phyloP scores from a whole-genome alignment of 805 yeast genomes.

The Saccharomycopsis schoenii region DNA sequence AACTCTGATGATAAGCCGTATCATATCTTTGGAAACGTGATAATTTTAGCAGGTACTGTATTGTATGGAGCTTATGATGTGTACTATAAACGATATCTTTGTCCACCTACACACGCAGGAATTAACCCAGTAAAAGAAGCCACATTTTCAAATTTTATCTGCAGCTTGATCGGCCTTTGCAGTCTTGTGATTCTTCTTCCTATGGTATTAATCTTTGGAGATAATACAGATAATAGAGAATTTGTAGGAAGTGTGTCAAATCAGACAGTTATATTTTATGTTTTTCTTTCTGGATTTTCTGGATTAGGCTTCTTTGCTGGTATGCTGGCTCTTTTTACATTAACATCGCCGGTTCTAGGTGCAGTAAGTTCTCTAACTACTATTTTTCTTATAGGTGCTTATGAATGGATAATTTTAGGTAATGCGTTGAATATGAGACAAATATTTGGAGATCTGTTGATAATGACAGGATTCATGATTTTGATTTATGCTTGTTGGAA shows the following conservation, averaged over 20 bases:
- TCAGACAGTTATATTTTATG: constrained; percentile 31
- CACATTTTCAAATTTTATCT: constrained; percentile 69
- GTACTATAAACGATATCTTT: constrained; percentile 60
- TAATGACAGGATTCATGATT: constrained; percentile 58
- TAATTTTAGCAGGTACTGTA: constrained; percentile 66
- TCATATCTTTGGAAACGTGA: constrained; percentile 56
- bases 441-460: constrained; percentile 57
- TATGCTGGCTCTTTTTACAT: constrained; percentile 68
- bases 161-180: constrained; percentile 60
- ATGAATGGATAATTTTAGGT: constrained; percentile 63
- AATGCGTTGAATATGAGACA: constrained; percentile 46
- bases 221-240: constrained; percentile 39
- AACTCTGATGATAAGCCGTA: constrained; percentile 37
- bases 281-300: constrained; percentile 44
- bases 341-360: constrained; percentile 78
- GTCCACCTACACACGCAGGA: constrained; percentile 37
- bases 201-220: constrained; percentile 6
- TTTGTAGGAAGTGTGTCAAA: constrained; percentile 13
- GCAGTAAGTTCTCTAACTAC: constrained; percentile 62
- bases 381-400: constrained; percentile 67
- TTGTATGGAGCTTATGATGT: constrained; percentile 80
- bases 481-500: constrained; percentile 31
- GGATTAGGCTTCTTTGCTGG: constrained; percentile 63
- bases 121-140: constrained; percentile 54
- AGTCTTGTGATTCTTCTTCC: constrained; percentile 24